A percentile compares a stretch with the other conserved stretches of the same genome.
phyloP scores from a whole-genome alignment of 495 filamentous ascomycete genomes.

The Daldinia bambusicola region DNA sequence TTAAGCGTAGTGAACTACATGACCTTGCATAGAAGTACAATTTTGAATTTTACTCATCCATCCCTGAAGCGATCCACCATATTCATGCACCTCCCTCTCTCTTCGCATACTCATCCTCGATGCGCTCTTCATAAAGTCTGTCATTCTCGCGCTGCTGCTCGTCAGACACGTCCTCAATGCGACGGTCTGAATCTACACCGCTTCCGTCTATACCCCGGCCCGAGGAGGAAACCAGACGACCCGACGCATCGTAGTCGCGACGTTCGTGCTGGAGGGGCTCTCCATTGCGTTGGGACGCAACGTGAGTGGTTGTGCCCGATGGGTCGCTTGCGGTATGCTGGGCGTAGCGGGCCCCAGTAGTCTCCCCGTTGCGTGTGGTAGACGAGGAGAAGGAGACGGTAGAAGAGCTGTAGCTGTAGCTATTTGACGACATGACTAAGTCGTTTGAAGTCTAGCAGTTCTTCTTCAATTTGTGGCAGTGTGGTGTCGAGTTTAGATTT shows the following conservation, averaged over 20 bases:
- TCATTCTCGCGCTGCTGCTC: slow-evolving; percentile 61
- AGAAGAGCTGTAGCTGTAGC: slow-evolving; percentile 28
- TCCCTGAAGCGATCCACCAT: background rate
- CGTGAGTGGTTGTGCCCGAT: slow-evolving; percentile 26
- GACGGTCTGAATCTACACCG: slow-evolving; percentile 17
- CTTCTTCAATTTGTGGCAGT: background rate
- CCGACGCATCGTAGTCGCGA: slow-evolving; percentile 37
- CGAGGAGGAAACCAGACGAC: slow-evolving; percentile 28
- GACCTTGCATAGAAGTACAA: background rate
- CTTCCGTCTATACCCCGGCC: slow-evolving; percentile 15
- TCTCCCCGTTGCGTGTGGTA: slow-evolving; percentile 34
- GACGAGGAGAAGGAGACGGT: slow-evolving; percentile 36
- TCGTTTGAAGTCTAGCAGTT: background rate
- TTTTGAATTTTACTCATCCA: background rate
- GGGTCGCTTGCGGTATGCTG: slow-evolving; percentile 31
- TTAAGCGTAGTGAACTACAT: no score
- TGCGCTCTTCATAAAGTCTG: slow-evolving; percentile 72
- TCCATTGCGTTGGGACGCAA: slow-evolving; percentile 26
- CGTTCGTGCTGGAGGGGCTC: slow-evolving; percentile 29
- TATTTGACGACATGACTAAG: slow-evolving; percentile 30
- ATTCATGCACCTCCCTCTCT: slow-evolving; percentile 72
- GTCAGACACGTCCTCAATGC: slow-evolving; percentile 42
- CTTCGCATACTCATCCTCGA: slow-evolving; percentile 84
- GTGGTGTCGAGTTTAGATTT: background rate
- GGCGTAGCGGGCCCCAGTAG: slow-evolving; percentile 28